Base-by-base conservation (phyloP, 768 basidiomycete genomes). In the Rubroboletus satanas region DNA sequence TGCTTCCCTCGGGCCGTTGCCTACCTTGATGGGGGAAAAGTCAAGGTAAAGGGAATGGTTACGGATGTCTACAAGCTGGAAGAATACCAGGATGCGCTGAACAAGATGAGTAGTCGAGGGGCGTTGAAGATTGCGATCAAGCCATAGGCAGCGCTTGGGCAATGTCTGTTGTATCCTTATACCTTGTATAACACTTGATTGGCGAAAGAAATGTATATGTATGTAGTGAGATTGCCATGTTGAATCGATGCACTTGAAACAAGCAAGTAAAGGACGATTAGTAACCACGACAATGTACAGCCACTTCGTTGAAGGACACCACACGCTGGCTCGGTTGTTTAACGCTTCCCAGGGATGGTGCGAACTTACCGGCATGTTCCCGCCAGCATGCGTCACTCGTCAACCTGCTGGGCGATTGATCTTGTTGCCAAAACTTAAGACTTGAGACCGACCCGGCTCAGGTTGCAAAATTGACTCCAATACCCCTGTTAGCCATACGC, bases 1-100 rank as follows among this genome's bases (percentile, higher is more conserved):
- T 93, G 92, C 71, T 94, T 96, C 85, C 90, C 92, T 42, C 85
- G 93, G 6, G 91, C 93, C 2, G 83, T 96, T 35, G 88, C 85
- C 12, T 94, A 94, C 69, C 83, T 96, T 18, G 93, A 96, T 63
- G 83, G 83, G 59, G 89, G 90, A 7, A 93, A 92, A 74, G 77
- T 94, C 63, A 87, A 77, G 51, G 81, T 88, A 23, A 85, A 87
- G 68, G 89, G 88, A n/a, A 88, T 92, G 77, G 87, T 90, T 28
- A 78, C 85, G 7, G 81, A 88, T 62, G 66, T 82, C 14, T 89
- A 80, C 72, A 82, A 81, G 59, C 69, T 90, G 50, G 83, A 85
- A 49, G 82, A 89, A 49, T 89, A 81, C 67, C 84, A 88, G 68
- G 73, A 74, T 23, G 88, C 87, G 4, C 70, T 90, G 52, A 81